Percentiles rank a stretch among this genome's conserved stretches.
Conservation (phyloP, 1,284 basidiomycete species). For the Naganishia sp. region DNA sequence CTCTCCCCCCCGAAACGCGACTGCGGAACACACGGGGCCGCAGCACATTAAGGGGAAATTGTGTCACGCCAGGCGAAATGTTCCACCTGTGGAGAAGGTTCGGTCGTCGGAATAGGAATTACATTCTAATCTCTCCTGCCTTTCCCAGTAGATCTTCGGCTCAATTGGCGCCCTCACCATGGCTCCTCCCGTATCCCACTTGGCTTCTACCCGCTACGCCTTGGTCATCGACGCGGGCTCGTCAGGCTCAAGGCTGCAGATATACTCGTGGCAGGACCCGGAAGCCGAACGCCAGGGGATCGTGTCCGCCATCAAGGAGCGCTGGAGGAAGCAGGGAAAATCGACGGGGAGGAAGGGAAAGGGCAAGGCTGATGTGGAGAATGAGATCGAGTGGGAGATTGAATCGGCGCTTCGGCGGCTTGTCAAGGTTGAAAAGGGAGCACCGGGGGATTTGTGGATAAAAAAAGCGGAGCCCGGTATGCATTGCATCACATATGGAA, state of each 20-base stretch:
- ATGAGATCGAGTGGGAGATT: constrained; percentile 46
- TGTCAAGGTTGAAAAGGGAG: constrained; percentile 89
- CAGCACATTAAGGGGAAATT: constrained; percentile 1
- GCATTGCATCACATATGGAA: constrained; percentile 43
- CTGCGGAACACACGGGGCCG: neutral
- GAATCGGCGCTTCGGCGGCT: constrained; percentile 56
- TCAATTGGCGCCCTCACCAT: constrained; percentile 35
- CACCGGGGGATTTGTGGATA: constrained; percentile 80
- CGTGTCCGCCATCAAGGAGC: constrained; percentile 42
- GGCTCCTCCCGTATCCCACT: constrained; percentile 46
- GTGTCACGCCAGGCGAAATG: neutral
- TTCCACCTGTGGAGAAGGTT: neutral
- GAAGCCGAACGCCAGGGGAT: constrained; percentile 57
- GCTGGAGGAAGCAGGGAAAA: constrained; percentile 37
- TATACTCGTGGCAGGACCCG: constrained; percentile 94
- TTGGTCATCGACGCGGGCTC: constrained; percentile 98
- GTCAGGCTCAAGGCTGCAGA: constrained; percentile 91
- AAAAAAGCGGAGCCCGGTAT: constrained; percentile 89
- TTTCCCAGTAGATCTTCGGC: neutral
- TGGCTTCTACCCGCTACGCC: constrained; percentile 79
- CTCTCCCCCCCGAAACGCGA: neutral
- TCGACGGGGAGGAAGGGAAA: constrained; percentile 48
- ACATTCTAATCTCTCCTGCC: neutral
- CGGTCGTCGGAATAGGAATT: neutral
- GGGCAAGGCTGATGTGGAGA: constrained; percentile 42